phyloP scores from a whole-genome alignment of 768 basidiomycete genomes.

The Collybia sordida region DNA sequence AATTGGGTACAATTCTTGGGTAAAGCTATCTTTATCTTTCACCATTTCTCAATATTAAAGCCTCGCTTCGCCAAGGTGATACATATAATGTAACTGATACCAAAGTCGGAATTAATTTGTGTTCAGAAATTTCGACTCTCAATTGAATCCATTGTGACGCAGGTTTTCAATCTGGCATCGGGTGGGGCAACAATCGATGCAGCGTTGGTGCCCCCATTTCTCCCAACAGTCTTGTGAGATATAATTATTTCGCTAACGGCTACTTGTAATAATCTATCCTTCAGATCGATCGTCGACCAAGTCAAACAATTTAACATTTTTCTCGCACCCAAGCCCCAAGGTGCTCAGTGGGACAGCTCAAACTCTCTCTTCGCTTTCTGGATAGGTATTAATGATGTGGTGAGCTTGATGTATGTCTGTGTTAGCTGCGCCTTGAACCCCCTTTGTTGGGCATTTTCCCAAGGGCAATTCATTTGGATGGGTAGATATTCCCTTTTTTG shows the following conservation, averaged over 20 bases:
- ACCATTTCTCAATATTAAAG: not conserved
- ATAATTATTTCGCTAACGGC: not conserved
- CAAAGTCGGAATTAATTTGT: constrained; percentile 30
- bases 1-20: constrained; percentile 62
- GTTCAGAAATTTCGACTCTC: not conserved
- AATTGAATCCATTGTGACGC: not conserved
- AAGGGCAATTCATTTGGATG: constrained; percentile 50
- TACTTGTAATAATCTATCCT: not conserved
- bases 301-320: constrained; percentile 50
- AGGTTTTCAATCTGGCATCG: constrained; percentile 52
- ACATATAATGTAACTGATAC: constrained; percentile 57
- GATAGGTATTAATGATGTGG: constrained; percentile 69
- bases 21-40: constrained; percentile 18
- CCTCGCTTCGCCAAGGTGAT: constrained; percentile 28
- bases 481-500: constrained; percentile 26
- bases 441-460: not conserved
- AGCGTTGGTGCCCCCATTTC: constrained; percentile 48
- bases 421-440: no score
- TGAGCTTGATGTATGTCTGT: constrained; percentile 18
- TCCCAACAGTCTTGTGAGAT: constrained; percentile 41
- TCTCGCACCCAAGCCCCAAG: constrained; percentile 40
- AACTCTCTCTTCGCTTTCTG: constrained; percentile 61
- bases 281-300: constrained; percentile 54
- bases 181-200: constrained; percentile 62
- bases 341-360: constrained; percentile 48